Conservation (phyloP, 2,329 filamentous ascomycete genomes). For the Penicillium sp. region DNA sequence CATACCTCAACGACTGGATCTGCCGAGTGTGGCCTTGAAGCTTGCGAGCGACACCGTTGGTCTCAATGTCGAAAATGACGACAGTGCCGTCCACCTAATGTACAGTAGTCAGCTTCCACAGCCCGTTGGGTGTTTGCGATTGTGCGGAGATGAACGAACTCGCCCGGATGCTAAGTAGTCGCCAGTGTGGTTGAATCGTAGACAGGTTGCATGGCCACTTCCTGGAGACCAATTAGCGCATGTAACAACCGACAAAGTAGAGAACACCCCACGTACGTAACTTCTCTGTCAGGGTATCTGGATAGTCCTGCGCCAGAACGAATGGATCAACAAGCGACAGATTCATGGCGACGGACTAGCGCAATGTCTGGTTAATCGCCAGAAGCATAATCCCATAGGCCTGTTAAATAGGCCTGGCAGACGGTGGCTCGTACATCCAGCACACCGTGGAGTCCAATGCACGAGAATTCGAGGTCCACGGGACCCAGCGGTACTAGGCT, state of each 20-base stretch:
- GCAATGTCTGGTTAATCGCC: background rate
- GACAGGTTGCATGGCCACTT: slow-evolving; percentile 65
- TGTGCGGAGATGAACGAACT: slow-evolving; percentile 49
- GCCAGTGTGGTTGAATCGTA: slow-evolving; percentile 90
- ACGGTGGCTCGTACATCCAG: slow-evolving; percentile 31
- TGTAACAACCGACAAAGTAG: background rate
- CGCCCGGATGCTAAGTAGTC: slow-evolving; percentile 93
- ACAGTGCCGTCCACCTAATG: slow-evolving; percentile 80
- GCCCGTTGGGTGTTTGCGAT: background rate
- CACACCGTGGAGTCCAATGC: background rate
- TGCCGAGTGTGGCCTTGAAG: slow-evolving; percentile 89
- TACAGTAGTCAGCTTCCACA: slow-evolving; percentile 14
- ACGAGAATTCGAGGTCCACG: background rate
- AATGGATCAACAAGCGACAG: slow-evolving; percentile 72
- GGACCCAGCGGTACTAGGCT: background rate
- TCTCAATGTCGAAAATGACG: slow-evolving; percentile 96
- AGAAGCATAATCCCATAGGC: slow-evolving; percentile 23
- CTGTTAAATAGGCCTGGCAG: slow-evolving; percentile 29
- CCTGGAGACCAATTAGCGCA: slow-evolving; percentile 40
- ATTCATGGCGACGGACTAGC: slow-evolving; percentile 59
- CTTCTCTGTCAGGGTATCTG: slow-evolving; percentile 83
- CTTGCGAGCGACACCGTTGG: slow-evolving; percentile 93
- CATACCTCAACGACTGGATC: slow-evolving; percentile 78
- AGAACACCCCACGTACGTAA: slow-evolving; percentile 60
- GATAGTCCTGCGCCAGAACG: slow-evolving; percentile 77